Conservation (phyloP, 2,329 filamentous ascomycete genomes). For the Westerdykella aurantiaca region DNA sequence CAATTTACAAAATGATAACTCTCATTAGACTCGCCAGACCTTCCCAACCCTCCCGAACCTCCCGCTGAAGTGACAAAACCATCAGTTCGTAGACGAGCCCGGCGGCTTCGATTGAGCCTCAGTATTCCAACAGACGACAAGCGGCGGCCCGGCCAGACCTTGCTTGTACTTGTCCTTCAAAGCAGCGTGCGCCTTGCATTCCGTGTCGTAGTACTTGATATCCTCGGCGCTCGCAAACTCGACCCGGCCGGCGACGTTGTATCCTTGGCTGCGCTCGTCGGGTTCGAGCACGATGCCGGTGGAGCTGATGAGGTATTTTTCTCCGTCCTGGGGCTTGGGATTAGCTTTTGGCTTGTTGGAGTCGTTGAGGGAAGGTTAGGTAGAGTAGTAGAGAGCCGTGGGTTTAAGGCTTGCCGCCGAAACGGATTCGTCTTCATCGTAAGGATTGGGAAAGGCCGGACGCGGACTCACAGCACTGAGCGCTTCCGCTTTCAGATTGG, state of each 20-base stretch:
- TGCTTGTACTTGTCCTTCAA: conserved; percentile 39
- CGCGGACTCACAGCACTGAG: too few species aligned
- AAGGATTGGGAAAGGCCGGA: too few species aligned
- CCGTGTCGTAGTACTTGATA: conserved; percentile 63
- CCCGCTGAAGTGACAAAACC: too few species aligned
- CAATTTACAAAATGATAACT: too few species aligned
- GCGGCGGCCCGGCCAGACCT: conserved; percentile 21
- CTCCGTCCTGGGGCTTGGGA: conserved; percentile 52
- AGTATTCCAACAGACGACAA: too few species aligned
- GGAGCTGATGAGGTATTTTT: conserved; percentile 61
- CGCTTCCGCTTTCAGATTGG: too few species aligned
- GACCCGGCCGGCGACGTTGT: conserved; percentile 58
- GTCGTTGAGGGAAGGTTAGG: neutral
- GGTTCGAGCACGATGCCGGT: neutral
- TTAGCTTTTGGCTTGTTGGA: neutral
- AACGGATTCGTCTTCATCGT: too few species aligned
- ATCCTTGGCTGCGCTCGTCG: conserved; percentile 58
- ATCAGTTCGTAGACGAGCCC: too few species aligned
- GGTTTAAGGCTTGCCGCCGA: conserved; percentile 1
- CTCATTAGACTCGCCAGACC: too few species aligned
- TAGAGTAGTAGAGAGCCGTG: neutral
- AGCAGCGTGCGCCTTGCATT: conserved; percentile 51
- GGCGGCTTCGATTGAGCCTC: too few species aligned
- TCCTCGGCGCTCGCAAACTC: conserved; percentile 61
- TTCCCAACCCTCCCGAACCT: too few species aligned